Conservation (phyloP, 805 yeast species). For the Trichomonascus vanleenenianus region DNA sequence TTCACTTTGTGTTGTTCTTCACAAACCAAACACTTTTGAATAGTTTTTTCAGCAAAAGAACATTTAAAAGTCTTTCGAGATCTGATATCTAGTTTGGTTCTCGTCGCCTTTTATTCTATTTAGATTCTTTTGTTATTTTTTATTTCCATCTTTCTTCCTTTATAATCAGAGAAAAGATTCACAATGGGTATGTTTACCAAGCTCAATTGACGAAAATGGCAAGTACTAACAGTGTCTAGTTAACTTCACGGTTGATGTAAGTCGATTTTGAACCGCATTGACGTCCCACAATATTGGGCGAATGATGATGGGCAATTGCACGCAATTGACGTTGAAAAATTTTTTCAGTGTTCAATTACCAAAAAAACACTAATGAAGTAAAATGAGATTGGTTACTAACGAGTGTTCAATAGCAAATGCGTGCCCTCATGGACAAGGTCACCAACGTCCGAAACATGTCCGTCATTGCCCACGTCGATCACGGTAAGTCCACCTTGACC, state of each 20-base stretch:
- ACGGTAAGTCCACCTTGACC: slow-evolving; percentile 98
- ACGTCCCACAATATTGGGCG: too few relatives aligned
- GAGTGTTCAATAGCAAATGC: slow-evolving; percentile 64
- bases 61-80: background rate
- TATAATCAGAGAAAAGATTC: slow-evolving; percentile 10
- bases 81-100: background rate
- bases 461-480: slow-evolving; percentile 99
- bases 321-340: background rate
- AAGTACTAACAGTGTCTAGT: slow-evolving; percentile 10
- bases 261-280: slow-evolving; percentile 1
- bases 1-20: background rate
- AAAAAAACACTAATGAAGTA: background rate
- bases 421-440: slow-evolving; percentile 98
- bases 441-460: slow-evolving; percentile 99
- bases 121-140: background rate
- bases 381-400: too few relatives aligned
- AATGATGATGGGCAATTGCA: background rate
- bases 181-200: slow-evolving; percentile 25
- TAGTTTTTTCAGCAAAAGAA: slow-evolving; percentile 2
- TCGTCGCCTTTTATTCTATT: slow-evolving; percentile 3
- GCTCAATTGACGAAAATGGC: slow-evolving; percentile 10
- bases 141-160: slow-evolving; percentile 2
- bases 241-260: slow-evolving; percentile 24
- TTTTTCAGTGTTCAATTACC: background rate
- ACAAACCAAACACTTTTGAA: background rate